Conservation (phyloP, 169 alveolate species). For the Babesia caballi region DNA sequence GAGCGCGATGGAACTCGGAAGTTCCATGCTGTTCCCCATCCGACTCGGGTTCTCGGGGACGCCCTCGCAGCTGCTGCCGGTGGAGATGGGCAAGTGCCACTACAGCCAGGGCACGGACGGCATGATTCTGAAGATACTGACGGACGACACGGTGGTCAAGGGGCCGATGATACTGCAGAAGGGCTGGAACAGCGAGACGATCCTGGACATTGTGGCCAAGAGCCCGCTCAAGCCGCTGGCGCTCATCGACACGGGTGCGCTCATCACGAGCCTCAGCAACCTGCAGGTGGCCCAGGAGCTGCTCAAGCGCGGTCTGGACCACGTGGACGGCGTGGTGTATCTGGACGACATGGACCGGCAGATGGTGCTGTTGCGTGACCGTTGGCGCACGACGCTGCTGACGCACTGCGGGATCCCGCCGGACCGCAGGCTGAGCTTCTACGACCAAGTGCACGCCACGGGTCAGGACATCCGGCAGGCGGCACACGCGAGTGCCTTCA, state of each 20-base stretch:
- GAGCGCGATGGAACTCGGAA: slow-evolving; percentile 88
- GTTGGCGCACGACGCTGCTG: slow-evolving; percentile 49
- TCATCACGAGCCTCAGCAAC: slow-evolving; percentile 80
- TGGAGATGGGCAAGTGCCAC: slow-evolving; percentile 82
- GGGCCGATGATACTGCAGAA: slow-evolving; percentile 58
- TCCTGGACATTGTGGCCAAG: slow-evolving; percentile 62
- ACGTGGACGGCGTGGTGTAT: slow-evolving; percentile 78
- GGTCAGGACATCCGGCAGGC: slow-evolving; percentile 91
- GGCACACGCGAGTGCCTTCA: slow-evolving; percentile 81
- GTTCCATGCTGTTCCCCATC: slow-evolving; percentile 80
- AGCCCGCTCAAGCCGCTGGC: slow-evolving; percentile 69
- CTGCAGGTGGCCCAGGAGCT: slow-evolving; percentile 73
- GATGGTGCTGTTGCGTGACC: slow-evolving; percentile 61
- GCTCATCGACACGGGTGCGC: slow-evolving; percentile 85
- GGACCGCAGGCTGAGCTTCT: slow-evolving; percentile 84
- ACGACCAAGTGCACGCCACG: slow-evolving; percentile 89
- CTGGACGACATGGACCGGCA: slow-evolving; percentile 68
- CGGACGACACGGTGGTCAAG: slow-evolving; percentile 69
- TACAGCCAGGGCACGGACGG: slow-evolving; percentile 88
- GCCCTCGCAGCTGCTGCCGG: slow-evolving; percentile 89
- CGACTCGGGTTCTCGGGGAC: slow-evolving; percentile 92
- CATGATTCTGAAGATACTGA: slow-evolving; percentile 74
- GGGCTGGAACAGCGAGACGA: slow-evolving; percentile 61
- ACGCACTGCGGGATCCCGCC: slow-evolving; percentile 75
- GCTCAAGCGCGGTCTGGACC: slow-evolving; percentile 70